Conservation (phyloP, 768 basidiomycete genomes). For the Suillus hirtellus region DNA sequence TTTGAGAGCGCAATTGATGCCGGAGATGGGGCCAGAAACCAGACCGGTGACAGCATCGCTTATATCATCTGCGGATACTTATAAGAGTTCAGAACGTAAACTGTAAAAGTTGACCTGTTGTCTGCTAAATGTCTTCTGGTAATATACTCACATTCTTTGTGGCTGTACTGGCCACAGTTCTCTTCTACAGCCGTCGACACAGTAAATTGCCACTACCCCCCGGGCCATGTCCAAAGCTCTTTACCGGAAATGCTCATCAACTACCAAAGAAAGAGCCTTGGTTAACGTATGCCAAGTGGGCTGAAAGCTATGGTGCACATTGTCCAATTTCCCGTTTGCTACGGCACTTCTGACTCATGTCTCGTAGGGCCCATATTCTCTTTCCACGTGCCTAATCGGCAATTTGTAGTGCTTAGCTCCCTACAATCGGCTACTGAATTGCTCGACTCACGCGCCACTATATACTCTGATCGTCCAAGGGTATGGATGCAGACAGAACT, state of each 20-base stretch:
- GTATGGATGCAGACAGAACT: constrained; percentile 1
- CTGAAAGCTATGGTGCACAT: background rate
- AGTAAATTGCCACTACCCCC: constrained; percentile 4
- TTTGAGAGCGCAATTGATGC: background rate
- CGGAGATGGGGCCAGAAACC: background rate
- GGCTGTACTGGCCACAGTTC: background rate
- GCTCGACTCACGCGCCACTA: background rate
- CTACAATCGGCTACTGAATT: background rate
- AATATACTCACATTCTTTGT: background rate
- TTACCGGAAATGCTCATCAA: background rate
- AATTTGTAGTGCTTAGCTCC: background rate
- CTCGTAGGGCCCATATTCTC: constrained; percentile 3
- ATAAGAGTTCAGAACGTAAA: background rate
- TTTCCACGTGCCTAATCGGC: background rate
- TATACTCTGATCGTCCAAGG: constrained; percentile 5
- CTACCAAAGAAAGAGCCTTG: background rate
- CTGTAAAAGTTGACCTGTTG: background rate
- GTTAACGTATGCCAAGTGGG: background rate
- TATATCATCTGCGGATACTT: background rate
- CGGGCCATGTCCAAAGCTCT: background rate
- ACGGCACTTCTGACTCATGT: background rate
- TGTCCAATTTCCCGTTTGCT: background rate
- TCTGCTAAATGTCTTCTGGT: background rate
- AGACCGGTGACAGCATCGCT: background rate
- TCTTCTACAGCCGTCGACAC: background rate